Conservation (phyloP, 345 rosid species). For the Eutrema japonicum region DNA sequence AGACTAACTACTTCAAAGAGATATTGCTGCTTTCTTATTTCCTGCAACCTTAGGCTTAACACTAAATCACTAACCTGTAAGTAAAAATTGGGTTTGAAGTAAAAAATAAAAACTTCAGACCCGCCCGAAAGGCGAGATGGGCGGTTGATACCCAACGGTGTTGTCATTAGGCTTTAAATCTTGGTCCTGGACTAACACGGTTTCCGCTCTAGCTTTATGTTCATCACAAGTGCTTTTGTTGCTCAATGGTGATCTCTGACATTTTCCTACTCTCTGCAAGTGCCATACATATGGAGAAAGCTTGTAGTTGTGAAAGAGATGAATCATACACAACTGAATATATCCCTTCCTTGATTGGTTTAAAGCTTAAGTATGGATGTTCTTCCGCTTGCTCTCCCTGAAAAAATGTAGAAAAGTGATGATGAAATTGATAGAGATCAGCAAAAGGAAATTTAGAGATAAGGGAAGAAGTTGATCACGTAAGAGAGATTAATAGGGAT, state of each 20-base stretch:
- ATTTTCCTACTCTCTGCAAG: constrained; percentile 65
- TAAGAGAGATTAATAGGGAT: no score
- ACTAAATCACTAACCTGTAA: constrained; percentile 30
- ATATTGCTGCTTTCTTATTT: constrained; percentile 37
- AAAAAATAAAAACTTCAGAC: constrained; percentile 55
- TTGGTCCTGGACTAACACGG: constrained; percentile 16
- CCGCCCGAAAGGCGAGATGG: constrained; percentile 68
- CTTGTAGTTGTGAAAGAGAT: constrained; percentile 67
- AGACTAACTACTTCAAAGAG: constrained; percentile 38
- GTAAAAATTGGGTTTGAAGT: constrained; percentile 40
- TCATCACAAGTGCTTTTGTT: constrained; percentile 40
- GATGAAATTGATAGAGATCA: background rate
- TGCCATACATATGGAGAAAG: constrained; percentile 77
- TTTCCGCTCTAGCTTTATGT: constrained; percentile 39
- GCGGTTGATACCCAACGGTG: constrained; percentile 50
- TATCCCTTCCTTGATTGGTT: constrained; percentile 70
- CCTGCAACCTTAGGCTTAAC: constrained; percentile 39
- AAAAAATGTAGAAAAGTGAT: constrained; percentile 16
- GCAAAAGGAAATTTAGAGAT: no score
- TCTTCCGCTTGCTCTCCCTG: constrained; percentile 68
- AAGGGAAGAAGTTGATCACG: no score
- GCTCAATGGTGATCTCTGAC: constrained; percentile 44
- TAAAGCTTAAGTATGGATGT: constrained; percentile 60
- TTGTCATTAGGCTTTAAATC: constrained; percentile 35
- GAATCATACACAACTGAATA: constrained; percentile 77